Base-by-base conservation (phyloP, 768 basidiomycete species). In the Terana coerulea region DNA sequence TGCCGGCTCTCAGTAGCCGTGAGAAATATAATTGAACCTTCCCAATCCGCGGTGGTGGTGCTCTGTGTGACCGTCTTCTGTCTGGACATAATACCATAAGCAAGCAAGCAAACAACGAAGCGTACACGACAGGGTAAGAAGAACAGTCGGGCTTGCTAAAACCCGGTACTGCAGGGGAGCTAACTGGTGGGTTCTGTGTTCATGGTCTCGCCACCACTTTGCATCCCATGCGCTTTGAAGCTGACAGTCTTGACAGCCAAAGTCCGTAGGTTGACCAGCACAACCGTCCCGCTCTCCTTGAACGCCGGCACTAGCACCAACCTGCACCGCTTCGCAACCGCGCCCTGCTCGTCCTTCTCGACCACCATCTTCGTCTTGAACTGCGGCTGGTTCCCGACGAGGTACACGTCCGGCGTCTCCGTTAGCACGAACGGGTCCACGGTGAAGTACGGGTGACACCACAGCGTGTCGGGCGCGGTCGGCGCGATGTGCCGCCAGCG, bases 401-500 rank as follows among this genome's bases (percentile, higher is more conserved):
- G 75, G 66, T 98, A 98, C 25, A 98, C 68, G 63, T 97, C 83
- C 14, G 97, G 97, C 8, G 91, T 86, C 63, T 85, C 78, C n/a
- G 71, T 60, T 28, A 99, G 76, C 50, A 97, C 75, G 70, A 99
- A 99, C 0, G 97, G 97, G 64, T 99, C 97, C 15, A 74, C 72
- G 25, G 80, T 75, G 44, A 88, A 81, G 72, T 88, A 98, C 15
- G 97, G 97, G 66, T 98, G 95, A 61, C 97, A 98, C 94, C 94
- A 98, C 3, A 99, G 77, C 1, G 97, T 99, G 68, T 99, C 97
- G 24, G 97, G 97, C 22, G 95, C 95, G 7, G 97, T 98, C 3
- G 97, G 97, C n/a, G 97, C 94, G 66, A 97, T 83, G 71, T 98
- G 95, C 52, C 94, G 75, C 97, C 95, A 99, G 59, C 76, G 80